Evolutionary conservation across 306 rosid species (phyloP), one percentile per base, ranked within the genome.

Genomic region (Cicer chorassanicum): DNA sequence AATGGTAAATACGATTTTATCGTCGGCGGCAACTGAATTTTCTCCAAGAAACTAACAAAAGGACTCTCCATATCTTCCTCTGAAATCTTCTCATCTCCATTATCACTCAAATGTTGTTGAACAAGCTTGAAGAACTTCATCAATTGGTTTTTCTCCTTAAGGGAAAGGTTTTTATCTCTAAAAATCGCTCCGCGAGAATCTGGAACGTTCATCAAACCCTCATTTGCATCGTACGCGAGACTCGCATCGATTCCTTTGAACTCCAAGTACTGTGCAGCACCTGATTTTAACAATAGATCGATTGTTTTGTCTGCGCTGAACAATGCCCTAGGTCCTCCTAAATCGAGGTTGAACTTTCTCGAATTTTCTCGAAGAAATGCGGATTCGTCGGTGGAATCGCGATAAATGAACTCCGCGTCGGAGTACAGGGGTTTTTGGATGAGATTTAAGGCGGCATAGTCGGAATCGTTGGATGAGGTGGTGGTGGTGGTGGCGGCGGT

Each of bases 161-260:
- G 84, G 4, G 87, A 82, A 64, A 94, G 78, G 19, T 85, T 90
- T 81, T 82, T 88, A 61, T 92, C 96, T 83, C 87, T 92, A 65
- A 94, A 94, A 73, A 92, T 92, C 2, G 99, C 93, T 0, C 93
- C 87, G 6, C 97, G 89, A n/a, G 97, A 94, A 79, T 89, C 99
- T 0, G 93, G 96, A 62, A 90, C 97, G 34, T 50, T 83, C 66
- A 69, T 80, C 76, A 94, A 81, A 81, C 82, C 87, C 12, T 81
- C 89, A 51, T 24, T 82, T 49, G 82, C 80, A 12, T 88, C 86
- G 60, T 87, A 88, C 24, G 87, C 65, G 66, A 85, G 83, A 84
- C 86, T 88, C 57, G 78, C 88, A 45, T 90, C 95, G 42, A 94
- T 77, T 60, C 95, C 83, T 80, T 92, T 94, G 79, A 94, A 94